phyloP scores from a whole-genome alignment of 208 protist genomes.

The Trypanosoma lewisi region DNA sequence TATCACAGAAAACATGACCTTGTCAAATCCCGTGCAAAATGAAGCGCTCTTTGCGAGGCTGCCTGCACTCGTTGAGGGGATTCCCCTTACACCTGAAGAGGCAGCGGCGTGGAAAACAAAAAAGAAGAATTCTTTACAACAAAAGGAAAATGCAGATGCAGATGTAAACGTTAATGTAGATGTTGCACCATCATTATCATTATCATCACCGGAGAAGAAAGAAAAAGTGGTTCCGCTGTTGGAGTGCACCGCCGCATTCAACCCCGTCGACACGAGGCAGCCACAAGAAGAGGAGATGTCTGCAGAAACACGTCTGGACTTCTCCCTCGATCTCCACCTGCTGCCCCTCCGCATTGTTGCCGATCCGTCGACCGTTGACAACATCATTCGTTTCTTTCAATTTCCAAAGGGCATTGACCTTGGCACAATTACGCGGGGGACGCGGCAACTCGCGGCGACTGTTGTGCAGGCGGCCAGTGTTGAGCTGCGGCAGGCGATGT shows the following conservation, averaged over 20 bases:
- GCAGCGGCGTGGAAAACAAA: slow-evolving; percentile 5
- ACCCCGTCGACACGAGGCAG: slow-evolving; percentile 44
- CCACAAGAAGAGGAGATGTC: slow-evolving; percentile 46
- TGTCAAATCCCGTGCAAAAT: slow-evolving; percentile 53
- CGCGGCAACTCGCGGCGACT: slow-evolving; percentile 42
- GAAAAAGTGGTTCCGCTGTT: slow-evolving; percentile 42
- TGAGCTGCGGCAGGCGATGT: slow-evolving; percentile 60
- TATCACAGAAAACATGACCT: slow-evolving; percentile 60
- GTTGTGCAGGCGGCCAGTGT: slow-evolving; percentile 59
- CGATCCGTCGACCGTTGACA: slow-evolving; percentile 60
- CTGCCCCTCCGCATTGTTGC: slow-evolving; percentile 74
- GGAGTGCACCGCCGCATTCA: slow-evolving; percentile 48
- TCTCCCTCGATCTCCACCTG: slow-evolving; percentile 61
- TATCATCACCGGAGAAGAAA: slow-evolving; percentile 8
- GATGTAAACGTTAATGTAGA: too few species aligned
- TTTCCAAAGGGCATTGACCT: slow-evolving; percentile 62
- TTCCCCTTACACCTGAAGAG: slow-evolving; percentile 9
- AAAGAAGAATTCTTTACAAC: slow-evolving; percentile 18
- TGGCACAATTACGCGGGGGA: slow-evolving; percentile 40
- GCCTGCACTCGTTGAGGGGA: slow-evolving; percentile 36
- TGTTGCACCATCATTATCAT: not conserved
- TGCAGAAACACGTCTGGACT: slow-evolving; percentile 60
- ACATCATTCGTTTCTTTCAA: slow-evolving; percentile 59
- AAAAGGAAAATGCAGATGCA: slow-evolving; percentile 17
- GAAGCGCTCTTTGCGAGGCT: slow-evolving; percentile 16